Percentiles rank a stretch among this genome's conserved stretches.
These are phyloP conservation scores for Coleophoma eucalyptorum DNA, from an alignment of 2,329 filamentous ascomycete genomes.

Conservation along the genomic window DNA sequence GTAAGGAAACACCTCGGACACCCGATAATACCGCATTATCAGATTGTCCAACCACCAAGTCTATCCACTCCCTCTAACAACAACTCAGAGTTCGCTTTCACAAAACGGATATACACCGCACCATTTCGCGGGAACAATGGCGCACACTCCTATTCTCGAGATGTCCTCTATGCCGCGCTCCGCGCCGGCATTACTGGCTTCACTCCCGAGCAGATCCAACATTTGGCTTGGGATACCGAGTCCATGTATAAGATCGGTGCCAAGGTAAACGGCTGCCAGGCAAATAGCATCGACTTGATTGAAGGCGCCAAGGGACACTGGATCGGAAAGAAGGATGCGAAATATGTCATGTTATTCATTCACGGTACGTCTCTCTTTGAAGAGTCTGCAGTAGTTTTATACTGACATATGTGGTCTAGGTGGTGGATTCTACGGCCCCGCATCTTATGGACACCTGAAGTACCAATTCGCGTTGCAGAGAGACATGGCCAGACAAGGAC, in stretches of 20 bases:
- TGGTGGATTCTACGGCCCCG: neutral
- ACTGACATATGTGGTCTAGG: neutral
- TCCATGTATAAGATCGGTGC: neutral
- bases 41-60: no score
- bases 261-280: neutral
- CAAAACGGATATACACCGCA: neutral
- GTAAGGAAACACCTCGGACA: no score
- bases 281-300: neutral
- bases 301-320: slow-evolving; percentile 15
- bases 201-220: neutral
- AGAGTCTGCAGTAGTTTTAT: no score
- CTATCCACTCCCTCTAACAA: no score
- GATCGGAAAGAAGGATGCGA: neutral
- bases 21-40: no score
- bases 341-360: neutral
- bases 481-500: neutral
- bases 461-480: neutral
- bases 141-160: neutral
- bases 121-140: neutral
- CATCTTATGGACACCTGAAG: neutral
- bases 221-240: neutral
- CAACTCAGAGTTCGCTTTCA: neutral
- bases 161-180: neutral
- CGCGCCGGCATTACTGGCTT: neutral
- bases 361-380: neutral